These are phyloP conservation scores for Viola odorata DNA, from an alignment of 345 rosid genomes.

Conservation along the genomic window DNA sequence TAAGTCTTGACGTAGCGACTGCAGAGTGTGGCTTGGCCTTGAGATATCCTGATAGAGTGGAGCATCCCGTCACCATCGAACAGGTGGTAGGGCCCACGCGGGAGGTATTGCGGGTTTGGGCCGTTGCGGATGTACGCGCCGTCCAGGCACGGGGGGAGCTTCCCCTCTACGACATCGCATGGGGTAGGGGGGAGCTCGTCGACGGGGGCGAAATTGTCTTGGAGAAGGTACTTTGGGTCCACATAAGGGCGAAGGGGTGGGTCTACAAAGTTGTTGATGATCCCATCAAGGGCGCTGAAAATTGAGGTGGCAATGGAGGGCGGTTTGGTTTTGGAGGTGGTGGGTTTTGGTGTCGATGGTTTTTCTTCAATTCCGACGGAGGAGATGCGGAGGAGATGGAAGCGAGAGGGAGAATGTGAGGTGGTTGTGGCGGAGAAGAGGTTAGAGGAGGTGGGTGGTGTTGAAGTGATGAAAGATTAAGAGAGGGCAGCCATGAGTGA, in stretches of 20 bases:
- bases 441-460: not conserved
- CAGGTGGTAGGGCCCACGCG: constrained; percentile 60
- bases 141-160: constrained; percentile 47
- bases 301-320: constrained; percentile 24
- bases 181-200: constrained; percentile 58
- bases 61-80: constrained; percentile 75
- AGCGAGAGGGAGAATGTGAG: not conserved
- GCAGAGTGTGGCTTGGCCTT: constrained; percentile 40
- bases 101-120: constrained; percentile 62
- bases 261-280: constrained; percentile 58
- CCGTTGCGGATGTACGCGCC: constrained; percentile 71
- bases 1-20: constrained; percentile 54
- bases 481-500: constrained; percentile 34
- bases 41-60: constrained; percentile 44
- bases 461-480: constrained; percentile 25
- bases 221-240: constrained; percentile 46
- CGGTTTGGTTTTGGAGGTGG: not conserved
- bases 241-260: constrained; percentile 40
- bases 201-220: constrained; percentile 52
- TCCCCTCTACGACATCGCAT: constrained; percentile 43
- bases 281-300: constrained; percentile 34
- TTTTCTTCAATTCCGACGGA: constrained; percentile 34
- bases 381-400: constrained; percentile 13
- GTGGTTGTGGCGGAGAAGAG: not conserved
- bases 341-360: constrained; percentile 4